Evolutionary conservation across 202 grass and related monocot genomes (phyloP), one percentile per base, ranked within the genome.

Genomic region (Digitaria exilis): DNA sequence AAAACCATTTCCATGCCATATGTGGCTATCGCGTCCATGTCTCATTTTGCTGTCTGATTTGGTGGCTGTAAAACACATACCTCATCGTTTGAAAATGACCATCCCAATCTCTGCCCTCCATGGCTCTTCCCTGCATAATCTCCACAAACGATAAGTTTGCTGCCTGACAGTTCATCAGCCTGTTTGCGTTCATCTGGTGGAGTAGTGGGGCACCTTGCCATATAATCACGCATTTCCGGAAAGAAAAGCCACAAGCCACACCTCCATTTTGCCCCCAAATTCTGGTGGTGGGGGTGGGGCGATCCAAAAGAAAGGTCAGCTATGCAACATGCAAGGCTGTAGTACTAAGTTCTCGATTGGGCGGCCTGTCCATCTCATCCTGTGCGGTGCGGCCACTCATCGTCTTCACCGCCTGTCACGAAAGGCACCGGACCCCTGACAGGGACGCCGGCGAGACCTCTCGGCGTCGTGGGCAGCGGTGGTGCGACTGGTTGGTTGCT

Each of bases 51-150:
- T 28, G 28, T 67, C 12, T 41, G 49, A 17, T 68, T 39, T 81
- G 46, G 16, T 68, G 69, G 37, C 28, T 81, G 69, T 59, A 67
- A 80, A 75, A 75, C 69, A 30, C 50, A 80, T 4, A 18, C 65
- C 35, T 62, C 52, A 42, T 78, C 29, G 22, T 71, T 34, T 30
- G 74, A 19, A 79, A 59, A 41, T 9, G 34, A 39, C 49, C 21
- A 51, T 56, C 59, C 56, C 32, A 55, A 28, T 31, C 71, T 72
- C 24, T 1, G 65, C 5, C 28, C 28, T 45, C 26, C 26, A 71
- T 63, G 1, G 17, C 24, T 25, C 34, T 65, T 29, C 59, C 29
- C 12, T 65, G 37, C 26, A 45, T 60, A 43, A 1, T 21, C 17
- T 51, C 49, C 0, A 58, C 2, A 58, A 7, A 24, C 11, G 16